Evolutionary conservation across 2,329 filamentous ascomycete genomes (phyloP).

Genomic region (Diaporthe sp.): DNA sequence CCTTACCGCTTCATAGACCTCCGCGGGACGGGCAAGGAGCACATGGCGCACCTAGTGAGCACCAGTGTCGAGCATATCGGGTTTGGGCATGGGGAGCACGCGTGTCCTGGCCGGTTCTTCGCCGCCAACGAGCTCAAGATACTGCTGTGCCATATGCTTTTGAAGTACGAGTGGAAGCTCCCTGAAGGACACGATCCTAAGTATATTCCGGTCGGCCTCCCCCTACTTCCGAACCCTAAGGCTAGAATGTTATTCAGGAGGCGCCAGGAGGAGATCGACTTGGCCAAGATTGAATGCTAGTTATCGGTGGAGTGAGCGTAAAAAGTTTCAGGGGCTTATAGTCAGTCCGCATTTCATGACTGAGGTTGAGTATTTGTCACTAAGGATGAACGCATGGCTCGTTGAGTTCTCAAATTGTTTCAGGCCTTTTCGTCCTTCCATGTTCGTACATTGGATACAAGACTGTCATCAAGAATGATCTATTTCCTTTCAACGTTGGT

Average conservation of each 20-base stretch:
- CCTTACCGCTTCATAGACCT: slow-evolving; percentile 42
- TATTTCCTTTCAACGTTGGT: not conserved
- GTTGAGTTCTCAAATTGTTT: not conserved
- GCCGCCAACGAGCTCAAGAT: slow-evolving; percentile 54
- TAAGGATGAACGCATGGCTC: not conserved
- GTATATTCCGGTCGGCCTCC: slow-evolving; percentile 18
- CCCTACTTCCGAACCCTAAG: slow-evolving; percentile 14
- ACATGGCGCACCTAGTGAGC: slow-evolving; percentile 47
- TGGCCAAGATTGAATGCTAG: not conserved
- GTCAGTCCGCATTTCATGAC: not conserved
- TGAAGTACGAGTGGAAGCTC: slow-evolving; percentile 43
- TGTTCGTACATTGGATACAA: not conserved
- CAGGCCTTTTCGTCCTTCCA: not conserved
- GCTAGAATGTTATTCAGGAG: slow-evolving; percentile 29
- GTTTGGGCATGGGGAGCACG: slow-evolving; percentile 54
- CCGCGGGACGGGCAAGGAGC: slow-evolving; percentile 41
- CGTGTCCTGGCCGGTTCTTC: slow-evolving; percentile 56
- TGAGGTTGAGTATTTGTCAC: not conserved
- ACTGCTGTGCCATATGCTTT: slow-evolving; percentile 42
- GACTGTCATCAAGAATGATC: not conserved
- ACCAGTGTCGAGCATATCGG: slow-evolving; percentile 45
- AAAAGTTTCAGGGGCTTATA: not conserved
- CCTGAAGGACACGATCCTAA: slow-evolving; percentile 30
- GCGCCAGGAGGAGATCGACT: slow-evolving; percentile 28
- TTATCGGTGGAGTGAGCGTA: not conserved